Conservation (phyloP, 2,329 filamentous ascomycete genomes). For the Dothiorella sarmentorum region DNA sequence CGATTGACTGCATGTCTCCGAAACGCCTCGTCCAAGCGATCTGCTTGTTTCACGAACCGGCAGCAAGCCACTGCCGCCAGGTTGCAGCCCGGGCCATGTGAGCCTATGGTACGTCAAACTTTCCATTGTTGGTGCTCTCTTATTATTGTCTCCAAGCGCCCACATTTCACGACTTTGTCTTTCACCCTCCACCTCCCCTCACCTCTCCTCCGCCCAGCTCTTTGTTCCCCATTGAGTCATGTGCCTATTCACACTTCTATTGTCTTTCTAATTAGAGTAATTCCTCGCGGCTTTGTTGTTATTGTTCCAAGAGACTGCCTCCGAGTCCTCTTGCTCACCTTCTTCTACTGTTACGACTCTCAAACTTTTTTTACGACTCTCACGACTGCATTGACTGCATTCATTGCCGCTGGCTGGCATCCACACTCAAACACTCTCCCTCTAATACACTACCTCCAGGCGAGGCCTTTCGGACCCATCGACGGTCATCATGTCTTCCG, state of each 20-base stretch:
- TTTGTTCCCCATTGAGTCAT: slow-evolving; percentile 37
- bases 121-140: slow-evolving; percentile 20
- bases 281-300: slow-evolving; percentile 18
- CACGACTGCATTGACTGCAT: slow-evolving; percentile 14
- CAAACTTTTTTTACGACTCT: slow-evolving; percentile 21
- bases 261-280: slow-evolving; percentile 22
- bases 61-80: slow-evolving; percentile 27
- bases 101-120: slow-evolving; percentile 36
- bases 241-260: slow-evolving; percentile 28
- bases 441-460: slow-evolving; percentile 36
- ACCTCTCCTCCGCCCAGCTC: slow-evolving; percentile 20
- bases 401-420: slow-evolving; percentile 21
- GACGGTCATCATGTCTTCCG: slow-evolving; percentile 43
- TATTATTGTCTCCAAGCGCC: slow-evolving; percentile 11
- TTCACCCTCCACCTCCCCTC: slow-evolving; percentile 1
- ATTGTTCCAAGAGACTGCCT: slow-evolving; percentile 12
- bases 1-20: slow-evolving; percentile 39
- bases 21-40: slow-evolving; percentile 39
- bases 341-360: slow-evolving; percentile 24
- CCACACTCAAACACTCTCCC: no score
- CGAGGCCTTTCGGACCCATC: slow-evolving; percentile 26
- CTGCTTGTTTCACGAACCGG: slow-evolving; percentile 37
- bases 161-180: slow-evolving; percentile 23
- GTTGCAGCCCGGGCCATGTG: slow-evolving; percentile 37
- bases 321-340: neutral